These are phyloP conservation scores for Agaricus sinodeliciosus DNA, from an alignment of 768 basidiomycete genomes.

Conservation along the genomic window DNA sequence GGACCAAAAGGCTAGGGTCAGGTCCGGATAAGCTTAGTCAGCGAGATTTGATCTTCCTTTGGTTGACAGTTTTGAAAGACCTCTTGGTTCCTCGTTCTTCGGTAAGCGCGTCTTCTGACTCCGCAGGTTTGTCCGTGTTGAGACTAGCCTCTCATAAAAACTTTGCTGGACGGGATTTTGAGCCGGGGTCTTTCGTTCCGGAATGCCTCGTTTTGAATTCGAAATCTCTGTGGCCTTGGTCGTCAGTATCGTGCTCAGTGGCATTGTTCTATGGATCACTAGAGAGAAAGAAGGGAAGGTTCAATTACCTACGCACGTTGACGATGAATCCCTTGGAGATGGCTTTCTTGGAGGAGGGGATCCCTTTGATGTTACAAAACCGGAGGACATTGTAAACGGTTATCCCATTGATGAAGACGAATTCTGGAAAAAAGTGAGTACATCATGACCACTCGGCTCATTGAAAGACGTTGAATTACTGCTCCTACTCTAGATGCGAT, in stretches of 20 bases:
- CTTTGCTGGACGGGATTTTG: not conserved
- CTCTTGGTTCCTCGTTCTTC: not conserved
- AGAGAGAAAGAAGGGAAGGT: slow-evolving; percentile 40
- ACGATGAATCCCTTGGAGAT: slow-evolving; percentile 3
- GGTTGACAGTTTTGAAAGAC: too few relatives aligned
- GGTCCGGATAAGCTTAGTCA: too few relatives aligned
- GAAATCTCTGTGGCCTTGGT: slow-evolving; percentile 44
- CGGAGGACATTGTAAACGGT: slow-evolving; percentile 46
- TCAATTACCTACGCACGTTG: slow-evolving; percentile 18
- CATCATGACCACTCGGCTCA: too few relatives aligned
- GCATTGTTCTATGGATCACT: slow-evolving; percentile 33
- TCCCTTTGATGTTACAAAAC: slow-evolving; percentile 47
- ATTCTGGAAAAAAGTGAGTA: slow-evolving; percentile 34
- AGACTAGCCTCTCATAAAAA: not conserved
- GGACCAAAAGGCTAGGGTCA: too few relatives aligned
- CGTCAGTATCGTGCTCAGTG: slow-evolving; percentile 36
- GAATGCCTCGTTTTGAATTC: slow-evolving; percentile 58
- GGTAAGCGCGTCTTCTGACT: not conserved
- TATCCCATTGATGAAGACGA: slow-evolving; percentile 24
- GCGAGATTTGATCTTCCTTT: not conserved
- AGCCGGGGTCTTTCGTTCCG: not conserved
- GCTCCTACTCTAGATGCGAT: slow-evolving; percentile 38
- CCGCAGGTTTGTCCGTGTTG: not conserved
- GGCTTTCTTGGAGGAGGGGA: slow-evolving; percentile 17
- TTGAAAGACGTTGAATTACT: not conserved